Evolutionary conservation across 176 grass and related monocot species (phyloP).

Genomic region (Musa beccarii): DNA sequence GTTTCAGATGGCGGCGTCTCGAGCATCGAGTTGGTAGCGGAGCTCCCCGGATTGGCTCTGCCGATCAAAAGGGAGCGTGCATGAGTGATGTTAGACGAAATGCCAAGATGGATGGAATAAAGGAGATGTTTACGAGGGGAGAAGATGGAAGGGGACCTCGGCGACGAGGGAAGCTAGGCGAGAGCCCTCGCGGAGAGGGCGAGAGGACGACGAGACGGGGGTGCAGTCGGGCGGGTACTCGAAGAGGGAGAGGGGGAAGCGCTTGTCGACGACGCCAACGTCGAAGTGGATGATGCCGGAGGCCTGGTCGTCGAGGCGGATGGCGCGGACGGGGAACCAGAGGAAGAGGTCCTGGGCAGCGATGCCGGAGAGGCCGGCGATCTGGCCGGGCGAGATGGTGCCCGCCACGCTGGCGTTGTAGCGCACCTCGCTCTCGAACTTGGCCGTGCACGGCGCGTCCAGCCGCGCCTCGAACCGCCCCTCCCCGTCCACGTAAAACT

Average conservation of each 20-base stretch:
- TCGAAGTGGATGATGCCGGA: conserved; percentile 20
- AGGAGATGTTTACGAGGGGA: background rate
- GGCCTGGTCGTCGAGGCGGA: conserved; percentile 14
- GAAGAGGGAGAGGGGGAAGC: conserved; percentile 16
- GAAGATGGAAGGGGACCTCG: background rate
- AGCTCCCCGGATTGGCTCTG: background rate
- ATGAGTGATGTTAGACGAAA: background rate
- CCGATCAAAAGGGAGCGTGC: background rate
- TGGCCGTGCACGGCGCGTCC: conserved; percentile 2
- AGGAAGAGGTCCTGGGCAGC: conserved; percentile 17
- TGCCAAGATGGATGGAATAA: background rate
- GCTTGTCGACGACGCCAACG: conserved; percentile 19
- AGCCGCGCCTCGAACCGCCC: conserved; percentile 9
- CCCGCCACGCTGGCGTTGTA: conserved; percentile 8
- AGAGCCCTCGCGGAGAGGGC: background rate
- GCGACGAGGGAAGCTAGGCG: background rate
- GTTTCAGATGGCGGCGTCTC: background rate
- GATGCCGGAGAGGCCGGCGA: conserved; percentile 1
- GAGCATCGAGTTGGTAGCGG: background rate
- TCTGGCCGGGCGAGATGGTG: conserved; percentile 8
- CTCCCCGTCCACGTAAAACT: background rate
- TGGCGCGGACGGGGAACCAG: conserved; percentile 20
- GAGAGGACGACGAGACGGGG: background rate
- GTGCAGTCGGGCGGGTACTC: conserved; percentile 11
- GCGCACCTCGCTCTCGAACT: conserved; percentile 16